phyloP scores from a whole-genome alignment of 2,329 filamentous ascomycete species.

The Monilinia aucupariae region DNA sequence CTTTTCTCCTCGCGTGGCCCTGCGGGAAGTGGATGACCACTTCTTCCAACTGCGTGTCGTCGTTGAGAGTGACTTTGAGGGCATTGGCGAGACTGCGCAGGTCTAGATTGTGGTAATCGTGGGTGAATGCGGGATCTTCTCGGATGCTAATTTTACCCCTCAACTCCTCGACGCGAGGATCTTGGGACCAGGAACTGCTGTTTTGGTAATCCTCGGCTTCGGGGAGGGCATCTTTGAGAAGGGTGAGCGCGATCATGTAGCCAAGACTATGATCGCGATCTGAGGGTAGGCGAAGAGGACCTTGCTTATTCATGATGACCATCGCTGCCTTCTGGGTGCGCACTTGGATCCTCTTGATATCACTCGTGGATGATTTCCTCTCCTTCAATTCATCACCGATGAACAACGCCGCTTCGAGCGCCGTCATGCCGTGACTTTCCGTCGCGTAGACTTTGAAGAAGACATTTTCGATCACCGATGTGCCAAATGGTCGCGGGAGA shows the following conservation, averaged over 20 bases:
- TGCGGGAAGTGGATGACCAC: conserved; percentile 38
- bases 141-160: conserved; percentile 30
- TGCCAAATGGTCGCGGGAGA: conserved; percentile 23
- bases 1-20: conserved; percentile 24
- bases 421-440: conserved; percentile 36
- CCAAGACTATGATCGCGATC: conserved; percentile 38
- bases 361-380: conserved; percentile 18
- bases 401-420: conserved; percentile 34
- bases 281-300: conserved; percentile 31
- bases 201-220: conserved; percentile 16
- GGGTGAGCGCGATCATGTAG: conserved; percentile 34
- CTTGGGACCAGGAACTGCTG: conserved; percentile 8
- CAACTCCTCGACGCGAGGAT: conserved; percentile 19
- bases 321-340: conserved; percentile 33
- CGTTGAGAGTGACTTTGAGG: conserved; percentile 29
- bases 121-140: conserved; percentile 32
- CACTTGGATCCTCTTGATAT: conserved; percentile 32
- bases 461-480: conserved; percentile 31
- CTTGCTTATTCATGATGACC: conserved; percentile 35
- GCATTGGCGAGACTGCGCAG: conserved; percentile 32
- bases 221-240: conserved; percentile 32
- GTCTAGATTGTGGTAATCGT: conserved; percentile 32
- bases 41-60: conserved; percentile 31
- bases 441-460: conserved; percentile 28
- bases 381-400: conserved; percentile 20